Evolutionary conservation across 202 grass and related monocot genomes (phyloP).

Genomic region (Setaria italica): DNA sequence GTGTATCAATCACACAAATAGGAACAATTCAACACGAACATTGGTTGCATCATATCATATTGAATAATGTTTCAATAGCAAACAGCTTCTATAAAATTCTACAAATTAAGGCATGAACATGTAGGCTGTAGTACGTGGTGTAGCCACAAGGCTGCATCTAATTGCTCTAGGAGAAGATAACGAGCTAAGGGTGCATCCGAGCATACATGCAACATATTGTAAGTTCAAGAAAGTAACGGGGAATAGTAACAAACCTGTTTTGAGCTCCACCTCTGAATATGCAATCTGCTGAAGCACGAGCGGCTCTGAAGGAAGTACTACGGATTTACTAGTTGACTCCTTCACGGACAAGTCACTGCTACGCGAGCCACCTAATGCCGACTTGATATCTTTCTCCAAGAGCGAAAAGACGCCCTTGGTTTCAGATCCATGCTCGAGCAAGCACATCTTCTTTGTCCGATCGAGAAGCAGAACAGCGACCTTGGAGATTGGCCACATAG

Average conservation of each 20-base stretch:
- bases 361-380: slow-evolving; percentile 8
- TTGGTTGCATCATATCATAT: neutral
- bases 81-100: neutral
- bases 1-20: neutral
- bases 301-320: slow-evolving; percentile 9
- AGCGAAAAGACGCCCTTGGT: slow-evolving; percentile 59
- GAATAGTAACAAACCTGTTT: slow-evolving; percentile 50
- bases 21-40: neutral
- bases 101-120: neutral
- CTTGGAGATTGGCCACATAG: slow-evolving; percentile 57
- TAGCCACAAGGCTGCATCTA: neutral
- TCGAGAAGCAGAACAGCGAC: slow-evolving; percentile 65
- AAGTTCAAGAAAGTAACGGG: neutral
- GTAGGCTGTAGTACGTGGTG: no score
- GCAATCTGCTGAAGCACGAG: slow-evolving; percentile 53
- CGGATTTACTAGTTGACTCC: slow-evolving; percentile 4
- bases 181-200: neutral
- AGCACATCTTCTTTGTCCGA: slow-evolving; percentile 53
- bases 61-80: slow-evolving; percentile 9
- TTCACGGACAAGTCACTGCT: slow-evolving; percentile 7
- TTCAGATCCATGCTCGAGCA: slow-evolving; percentile 51
- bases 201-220: neutral
- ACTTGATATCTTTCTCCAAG: slow-evolving; percentile 57
- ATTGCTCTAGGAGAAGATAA: slow-evolving; percentile 44
- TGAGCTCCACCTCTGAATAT: slow-evolving; percentile 57